Evolutionary conservation across 2,329 filamentous ascomycete species (phyloP), one percentile per base, ranked within the genome.

Genomic region (Lachnellula arida): DNA sequence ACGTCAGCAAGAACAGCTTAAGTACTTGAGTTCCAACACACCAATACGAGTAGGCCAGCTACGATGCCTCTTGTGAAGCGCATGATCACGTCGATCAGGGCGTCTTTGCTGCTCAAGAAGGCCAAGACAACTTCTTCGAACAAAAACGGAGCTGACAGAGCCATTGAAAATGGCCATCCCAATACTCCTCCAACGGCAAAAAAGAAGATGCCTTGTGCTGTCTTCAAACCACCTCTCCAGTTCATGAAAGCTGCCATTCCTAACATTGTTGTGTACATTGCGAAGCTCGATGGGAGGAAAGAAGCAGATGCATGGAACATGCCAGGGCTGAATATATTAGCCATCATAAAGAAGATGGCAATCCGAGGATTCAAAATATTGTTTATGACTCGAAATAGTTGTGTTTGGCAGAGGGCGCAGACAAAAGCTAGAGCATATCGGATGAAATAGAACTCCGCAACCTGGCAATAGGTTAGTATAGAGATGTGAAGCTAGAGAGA

Each of bases 101-200:
- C 79, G n/a, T 83, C 80, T 54, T 75, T 76, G 60, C 80, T 78
- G 48, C 79, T 78, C 39, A 85, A 71, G 19, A 76, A 46, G 7
- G 79, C 76, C 47, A 85, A 73, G 3, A 91, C 70, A 2, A 84
- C 68, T 65, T 97, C 92, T 70, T 97, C 92, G 0, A 87, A 65
- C 28, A 97, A 70, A 67, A 94, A 95, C 0, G 94, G 94, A 5
- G 87, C 73, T 54, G 88, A 85, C 42, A 99, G 78, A 9, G 91
- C 92, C 39, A 87, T 85, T 12, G 91, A 87, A 75, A 99, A 99
- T 0, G 94, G 94, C 94, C 94, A 99, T 0, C 94, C 94, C 9
- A 99, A 75, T 42, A 95, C 80, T 7, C 88, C 89, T 34, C 90
- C 94, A 8, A 91, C 75, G 14, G 89, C 91, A 68, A 97, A 96